phyloP scores from a whole-genome alignment of 495 filamentous ascomycete genomes.

The Neurospora africana region DNA sequence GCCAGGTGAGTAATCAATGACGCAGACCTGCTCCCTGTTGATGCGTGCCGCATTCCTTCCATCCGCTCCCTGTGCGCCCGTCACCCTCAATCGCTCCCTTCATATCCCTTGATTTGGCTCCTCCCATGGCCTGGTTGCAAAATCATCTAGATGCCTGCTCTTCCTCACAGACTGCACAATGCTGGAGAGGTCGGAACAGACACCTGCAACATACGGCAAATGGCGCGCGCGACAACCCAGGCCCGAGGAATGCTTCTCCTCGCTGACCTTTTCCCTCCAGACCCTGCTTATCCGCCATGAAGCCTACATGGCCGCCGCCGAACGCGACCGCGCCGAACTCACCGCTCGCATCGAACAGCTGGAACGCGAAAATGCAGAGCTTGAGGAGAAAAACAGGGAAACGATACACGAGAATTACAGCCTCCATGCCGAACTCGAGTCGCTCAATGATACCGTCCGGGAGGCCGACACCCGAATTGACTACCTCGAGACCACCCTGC shows the following conservation, averaged over 20 bases:
- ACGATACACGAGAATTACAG: conserved; percentile 69
- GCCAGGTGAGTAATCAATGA: conserved; percentile 55
- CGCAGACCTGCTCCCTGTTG: background rate
- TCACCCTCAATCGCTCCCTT: background rate
- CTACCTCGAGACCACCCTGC: conserved; percentile 58
- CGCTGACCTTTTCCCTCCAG: conserved; percentile 53
- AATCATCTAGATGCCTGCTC: background rate
- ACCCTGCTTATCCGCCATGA: conserved; percentile 86
- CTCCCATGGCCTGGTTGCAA: background rate
- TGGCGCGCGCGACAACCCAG: conserved; percentile 3
- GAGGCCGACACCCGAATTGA: conserved; percentile 67
- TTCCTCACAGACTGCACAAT: background rate
- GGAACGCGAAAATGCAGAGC: conserved; percentile 63
- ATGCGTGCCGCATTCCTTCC: background rate
- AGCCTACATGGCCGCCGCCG: conserved; percentile 80
- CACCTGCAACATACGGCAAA: background rate
- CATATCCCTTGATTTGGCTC: background rate
- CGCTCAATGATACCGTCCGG: conserved; percentile 59
- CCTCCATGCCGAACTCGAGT: conserved; percentile 72
- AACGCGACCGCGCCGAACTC: conserved; percentile 66
- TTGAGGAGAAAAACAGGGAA: conserved; percentile 62
- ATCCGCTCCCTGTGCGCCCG: background rate
- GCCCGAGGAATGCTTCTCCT: conserved; percentile 8
- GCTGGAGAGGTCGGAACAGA: background rate
- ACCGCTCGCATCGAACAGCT: conserved; percentile 59